These are phyloP conservation scores for Fusarium penzigii DNA, from an alignment of 2,329 filamentous ascomycete species.

Conservation along the genomic window DNA sequence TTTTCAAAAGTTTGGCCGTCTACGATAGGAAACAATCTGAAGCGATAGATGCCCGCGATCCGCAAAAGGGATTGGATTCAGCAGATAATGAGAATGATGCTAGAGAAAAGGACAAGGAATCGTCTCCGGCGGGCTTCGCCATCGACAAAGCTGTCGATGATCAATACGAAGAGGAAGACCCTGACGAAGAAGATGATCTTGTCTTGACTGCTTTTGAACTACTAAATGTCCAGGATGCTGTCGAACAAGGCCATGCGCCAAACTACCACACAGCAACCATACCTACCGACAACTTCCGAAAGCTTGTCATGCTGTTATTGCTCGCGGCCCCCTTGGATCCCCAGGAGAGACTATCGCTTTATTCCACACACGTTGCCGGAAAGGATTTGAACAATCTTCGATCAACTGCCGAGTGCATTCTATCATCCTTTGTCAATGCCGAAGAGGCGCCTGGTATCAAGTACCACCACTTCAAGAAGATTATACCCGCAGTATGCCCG, in stretches of 20 bases:
- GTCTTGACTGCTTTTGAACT: constrained; percentile 69
- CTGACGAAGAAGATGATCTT: constrained; percentile 60
- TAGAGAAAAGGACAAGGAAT: constrained; percentile 3
- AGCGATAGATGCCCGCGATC: background rate
- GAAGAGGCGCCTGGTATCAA: constrained; percentile 65
- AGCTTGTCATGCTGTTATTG: constrained; percentile 69
- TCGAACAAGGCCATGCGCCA: constrained; percentile 51
- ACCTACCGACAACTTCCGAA: constrained; percentile 71
- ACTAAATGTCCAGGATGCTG: constrained; percentile 63
- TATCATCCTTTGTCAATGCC: constrained; percentile 65
- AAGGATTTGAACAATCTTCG: constrained; percentile 60
- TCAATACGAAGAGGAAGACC: constrained; percentile 32
- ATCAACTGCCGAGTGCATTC: constrained; percentile 62
- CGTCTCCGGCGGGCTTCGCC: constrained; percentile 43
- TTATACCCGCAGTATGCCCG: constrained; percentile 62
- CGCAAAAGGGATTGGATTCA: background rate
- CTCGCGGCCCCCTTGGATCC: constrained; percentile 64
- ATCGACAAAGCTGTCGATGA: constrained; percentile 48
- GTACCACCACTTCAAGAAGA: constrained; percentile 60
- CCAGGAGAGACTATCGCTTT: constrained; percentile 65
- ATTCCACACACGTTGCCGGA: constrained; percentile 57
- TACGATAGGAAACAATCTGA: constrained; percentile 60
- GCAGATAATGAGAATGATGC: background rate
- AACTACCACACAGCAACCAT: constrained; percentile 67
- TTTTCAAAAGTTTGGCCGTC: constrained; percentile 73